Evolutionary conservation across 2,329 filamentous ascomycete species (phyloP), one percentile per base, ranked within the genome.

Genomic region (Aspergillus clavatus): DNA sequence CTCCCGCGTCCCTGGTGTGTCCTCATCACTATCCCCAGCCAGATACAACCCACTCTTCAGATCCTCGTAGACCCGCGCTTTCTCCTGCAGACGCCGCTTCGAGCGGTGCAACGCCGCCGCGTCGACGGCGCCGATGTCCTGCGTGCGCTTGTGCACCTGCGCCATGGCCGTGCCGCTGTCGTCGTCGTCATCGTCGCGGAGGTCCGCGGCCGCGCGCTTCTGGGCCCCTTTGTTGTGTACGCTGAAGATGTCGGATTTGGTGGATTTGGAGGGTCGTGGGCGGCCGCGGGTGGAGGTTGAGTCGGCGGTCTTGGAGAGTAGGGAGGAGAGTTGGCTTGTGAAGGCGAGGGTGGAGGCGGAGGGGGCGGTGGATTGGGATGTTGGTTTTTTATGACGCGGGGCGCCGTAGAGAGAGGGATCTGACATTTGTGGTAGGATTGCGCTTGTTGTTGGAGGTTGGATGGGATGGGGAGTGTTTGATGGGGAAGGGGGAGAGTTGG

Each of bases 31-130:
- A 6, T 57, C 58, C 1, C 52, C 61, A 2, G 79, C 74, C n/a
- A 87, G 73, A 66, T 87, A 83, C 61, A 95, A 84, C n/a, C 91
- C 90, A 26, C 87, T 79, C 68, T 95, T 95, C 81, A 98, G 84
- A 28, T 87, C 86, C 5, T 86, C 83, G 68, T 98, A 98, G 2
- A 93, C 71, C 4, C 86, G 80, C 3, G 87, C 89, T 68, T 98
- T 98, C 70, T 89, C 85, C 62, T 94, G 84, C 84, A 98, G 87
- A 61, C 83, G 87, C 53, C 84, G 80, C 65, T 84, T 86, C 18
- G 87, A 85, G 45, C 86, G 81, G 73, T 79, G 72, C 62, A 80
- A 73, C 14, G 75, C 70, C 7, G 71, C 73, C 11, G 75, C 71
- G 54, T 86, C 82, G 22, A 85, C 71, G 10, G 63, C 67, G 8